Evolutionary conservation across 1,139 yeast species (phyloP).

Genomic region (Hemisphaericaspora xylofermentans): DNA sequence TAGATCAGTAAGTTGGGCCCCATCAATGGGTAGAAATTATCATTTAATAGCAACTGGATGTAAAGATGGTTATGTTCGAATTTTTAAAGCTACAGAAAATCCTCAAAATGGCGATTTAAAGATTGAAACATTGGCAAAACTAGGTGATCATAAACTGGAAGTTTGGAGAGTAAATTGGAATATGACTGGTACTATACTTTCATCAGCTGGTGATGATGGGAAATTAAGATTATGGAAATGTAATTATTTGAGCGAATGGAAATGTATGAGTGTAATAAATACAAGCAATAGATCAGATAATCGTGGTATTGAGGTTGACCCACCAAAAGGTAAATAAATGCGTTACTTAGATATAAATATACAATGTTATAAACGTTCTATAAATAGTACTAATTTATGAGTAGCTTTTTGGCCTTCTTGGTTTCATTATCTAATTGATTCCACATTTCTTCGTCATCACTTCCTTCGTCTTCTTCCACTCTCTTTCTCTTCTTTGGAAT

Average conservation of each 20-base stretch:
- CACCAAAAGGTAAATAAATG: constrained; percentile 7
- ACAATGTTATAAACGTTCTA: constrained; percentile 2
- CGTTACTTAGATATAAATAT: not conserved
- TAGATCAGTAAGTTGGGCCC: constrained; percentile 94
- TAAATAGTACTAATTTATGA: constrained; percentile 7
- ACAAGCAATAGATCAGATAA: constrained; percentile 49
- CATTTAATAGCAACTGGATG: constrained; percentile 94
- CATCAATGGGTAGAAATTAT: constrained; percentile 87
- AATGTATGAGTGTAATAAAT: constrained; percentile 85
- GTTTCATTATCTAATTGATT: constrained; percentile 29
- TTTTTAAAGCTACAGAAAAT: constrained; percentile 64
- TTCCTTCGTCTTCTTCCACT: constrained; percentile 23
- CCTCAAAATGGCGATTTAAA: constrained; percentile 32
- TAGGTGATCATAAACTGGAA: constrained; percentile 79
- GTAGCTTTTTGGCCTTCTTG: constrained; percentile 25
- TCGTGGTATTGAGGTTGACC: constrained; percentile 22
- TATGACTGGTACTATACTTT: constrained; percentile 84
- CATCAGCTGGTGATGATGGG: constrained; percentile 96
- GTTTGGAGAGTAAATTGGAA: constrained; percentile 98
- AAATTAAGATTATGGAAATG: constrained; percentile 90
- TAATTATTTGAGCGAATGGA: constrained; percentile 80
- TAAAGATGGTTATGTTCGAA: constrained; percentile 88
- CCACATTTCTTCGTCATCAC: constrained; percentile 40
- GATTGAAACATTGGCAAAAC: constrained; percentile 38
- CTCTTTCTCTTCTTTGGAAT: constrained; percentile 22